Evolutionary conservation across 176 grass and related monocot species (phyloP), one percentile per base, ranked within the genome.

Genomic region (Zoysia pacifica): DNA sequence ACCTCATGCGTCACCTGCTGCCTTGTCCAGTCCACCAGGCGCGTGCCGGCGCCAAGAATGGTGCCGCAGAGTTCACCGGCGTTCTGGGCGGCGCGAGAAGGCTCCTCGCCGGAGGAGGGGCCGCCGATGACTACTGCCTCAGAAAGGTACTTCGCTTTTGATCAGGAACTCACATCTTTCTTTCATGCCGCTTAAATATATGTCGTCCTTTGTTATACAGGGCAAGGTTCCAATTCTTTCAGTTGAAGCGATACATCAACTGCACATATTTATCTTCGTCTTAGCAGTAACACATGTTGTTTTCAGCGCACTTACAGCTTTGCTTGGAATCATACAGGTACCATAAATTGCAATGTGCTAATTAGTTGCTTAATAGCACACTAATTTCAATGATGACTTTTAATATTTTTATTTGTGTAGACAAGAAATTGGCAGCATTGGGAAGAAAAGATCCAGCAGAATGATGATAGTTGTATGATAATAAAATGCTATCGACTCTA

Each of bases 191-290:
- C 11, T 52, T 52, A 52, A 52, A 52, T 52, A 58, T 53, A 11
- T 28, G 28, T n/a, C 35, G 11, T 43, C 42, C 48, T 65, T 71
- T 58, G 77, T 15, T 15, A 15, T 18, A 75, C 48, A 98, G 90
- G 86, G 82, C 36, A 78, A 94, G 53, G 84, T 94, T 78, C 90
- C 96, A 43, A 38, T 98, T 12, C 80, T 98, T 28, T 94, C 96
- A 0, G 16, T 72, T 3, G 79, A 94, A 47, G 92, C 92, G 6
- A 82, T 94, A 74, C 91, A 98, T 72, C 86, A 98, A 54, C 8
- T 98, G 6, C 96, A 98, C 79, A 93, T 98, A 71, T 98, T 98
- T 82, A 94, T 98, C 72, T 98, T 98, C 44, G 90, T 74, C 19
- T 69, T 98, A 59, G 92, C 92, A 2, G 81, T 91, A 19, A 86